phyloP scores from a whole-genome alignment of 2,329 filamentous ascomycete species.

The Aspergillus spinulosporus region DNA sequence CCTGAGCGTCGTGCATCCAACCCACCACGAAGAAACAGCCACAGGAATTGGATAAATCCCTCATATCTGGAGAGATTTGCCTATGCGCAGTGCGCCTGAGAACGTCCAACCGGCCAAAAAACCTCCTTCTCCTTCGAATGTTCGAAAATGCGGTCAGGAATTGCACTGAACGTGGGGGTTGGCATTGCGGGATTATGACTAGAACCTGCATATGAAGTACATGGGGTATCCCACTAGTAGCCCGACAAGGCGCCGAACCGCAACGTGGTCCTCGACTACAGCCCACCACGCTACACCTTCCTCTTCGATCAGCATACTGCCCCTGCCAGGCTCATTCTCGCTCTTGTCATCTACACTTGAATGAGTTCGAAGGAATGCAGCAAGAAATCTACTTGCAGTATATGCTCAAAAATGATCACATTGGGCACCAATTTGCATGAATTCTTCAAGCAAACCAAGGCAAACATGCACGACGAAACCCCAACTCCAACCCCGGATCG shows the following conservation, averaged over 20 bases:
- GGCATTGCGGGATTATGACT: neutral
- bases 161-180: slow-evolving; percentile 6
- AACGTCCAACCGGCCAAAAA: no score
- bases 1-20: neutral
- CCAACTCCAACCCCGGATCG: neutral
- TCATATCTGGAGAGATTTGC: neutral
- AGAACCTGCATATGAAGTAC: slow-evolving; percentile 1
- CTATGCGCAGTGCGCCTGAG: no score
- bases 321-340: neutral
- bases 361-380: neutral
- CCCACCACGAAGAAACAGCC: neutral
- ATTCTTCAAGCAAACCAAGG: neutral
- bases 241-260: neutral
- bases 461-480: neutral
- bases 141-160: slow-evolving; percentile 5
- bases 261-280: neutral
- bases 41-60: neutral
- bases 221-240: neutral
- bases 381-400: no score
- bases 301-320: neutral
- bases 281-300: slow-evolving; percentile 5
- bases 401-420: neutral
- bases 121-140: no score
- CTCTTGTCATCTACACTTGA: neutral
- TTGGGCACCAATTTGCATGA: neutral